These are phyloP conservation scores for Amylocarpus encephaloides DNA, from an alignment of 2,329 filamentous ascomycete genomes.

Conservation along the genomic window DNA sequence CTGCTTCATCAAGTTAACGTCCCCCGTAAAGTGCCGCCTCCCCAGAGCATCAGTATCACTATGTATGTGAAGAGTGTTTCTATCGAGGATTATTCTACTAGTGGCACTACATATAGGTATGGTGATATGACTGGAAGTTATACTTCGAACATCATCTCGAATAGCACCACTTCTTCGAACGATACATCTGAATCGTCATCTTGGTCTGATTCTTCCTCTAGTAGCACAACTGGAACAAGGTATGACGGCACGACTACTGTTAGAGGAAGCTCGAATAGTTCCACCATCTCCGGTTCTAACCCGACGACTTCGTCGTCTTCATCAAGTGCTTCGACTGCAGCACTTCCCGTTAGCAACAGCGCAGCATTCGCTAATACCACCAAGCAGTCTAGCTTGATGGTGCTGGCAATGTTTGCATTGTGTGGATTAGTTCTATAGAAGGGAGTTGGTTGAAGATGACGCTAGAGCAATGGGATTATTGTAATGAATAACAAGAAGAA, in stretches of 20 bases:
- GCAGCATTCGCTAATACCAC: too few relatives aligned
- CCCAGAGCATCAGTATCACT: slow-evolving; percentile 34
- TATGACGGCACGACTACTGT: neutral
- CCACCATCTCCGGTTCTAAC: neutral
- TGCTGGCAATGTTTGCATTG: too few relatives aligned
- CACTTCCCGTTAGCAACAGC: neutral
- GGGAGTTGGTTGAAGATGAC: too few relatives aligned
- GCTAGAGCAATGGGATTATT: too few relatives aligned
- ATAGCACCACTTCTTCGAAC: neutral
- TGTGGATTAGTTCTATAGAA: too few relatives aligned
- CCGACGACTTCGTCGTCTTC: neutral
- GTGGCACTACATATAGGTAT: slow-evolving; percentile 55
- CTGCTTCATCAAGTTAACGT: too few relatives aligned
- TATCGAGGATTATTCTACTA: slow-evolving; percentile 50
- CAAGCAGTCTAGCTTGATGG: too few relatives aligned
- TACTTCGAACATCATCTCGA: slow-evolving; percentile 37
- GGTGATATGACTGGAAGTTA: slow-evolving; percentile 52
- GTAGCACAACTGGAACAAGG: too few relatives aligned
- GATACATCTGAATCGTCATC: neutral
- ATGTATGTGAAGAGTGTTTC: slow-evolving; percentile 64
- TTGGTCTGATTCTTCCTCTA: too few relatives aligned
- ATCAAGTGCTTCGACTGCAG: neutral
- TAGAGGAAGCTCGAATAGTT: neutral
- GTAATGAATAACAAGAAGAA: too few relatives aligned
- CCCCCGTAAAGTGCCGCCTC: too few relatives aligned